Conservation (phyloP, 495 filamentous ascomycete genomes). For the Hypomontagnella monticulosa region DNA sequence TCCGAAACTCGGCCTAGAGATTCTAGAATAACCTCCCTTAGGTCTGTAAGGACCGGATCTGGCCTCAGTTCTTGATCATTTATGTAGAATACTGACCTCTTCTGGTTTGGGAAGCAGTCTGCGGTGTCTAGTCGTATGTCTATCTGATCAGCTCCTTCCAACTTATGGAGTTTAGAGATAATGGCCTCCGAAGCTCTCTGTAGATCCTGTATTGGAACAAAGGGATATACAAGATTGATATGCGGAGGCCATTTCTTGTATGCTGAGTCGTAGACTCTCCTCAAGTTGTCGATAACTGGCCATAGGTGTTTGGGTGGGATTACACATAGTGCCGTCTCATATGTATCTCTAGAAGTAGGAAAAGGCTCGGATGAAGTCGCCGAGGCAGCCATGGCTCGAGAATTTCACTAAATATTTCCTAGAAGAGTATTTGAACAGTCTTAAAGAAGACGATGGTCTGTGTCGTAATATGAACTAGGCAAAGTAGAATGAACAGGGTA, state of each 20-base stretch:
- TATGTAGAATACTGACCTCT: constrained; percentile 54
- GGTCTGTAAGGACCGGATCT: constrained; percentile 5
- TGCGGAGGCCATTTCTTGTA: constrained; percentile 69
- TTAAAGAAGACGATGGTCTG: too few species aligned
- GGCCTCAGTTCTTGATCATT: constrained; percentile 31
- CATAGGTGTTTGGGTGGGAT: constrained; percentile 57
- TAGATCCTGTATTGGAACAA: constrained; percentile 55
- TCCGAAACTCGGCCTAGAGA: constrained; percentile 28
- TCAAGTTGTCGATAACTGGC: constrained; percentile 56
- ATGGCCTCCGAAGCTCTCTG: constrained; percentile 31
- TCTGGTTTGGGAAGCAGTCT: constrained; percentile 54
- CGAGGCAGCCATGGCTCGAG: constrained; percentile 36
- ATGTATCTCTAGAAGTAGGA: constrained; percentile 30
- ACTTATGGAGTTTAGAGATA: constrained; percentile 1
- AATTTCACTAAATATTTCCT: background rate
- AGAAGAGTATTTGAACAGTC: too few species aligned
- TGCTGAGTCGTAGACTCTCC: constrained; percentile 64
- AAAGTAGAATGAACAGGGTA: too few species aligned
- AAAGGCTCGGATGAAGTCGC: background rate
- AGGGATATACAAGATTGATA: constrained; percentile 69
- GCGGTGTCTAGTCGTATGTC: constrained; percentile 45
- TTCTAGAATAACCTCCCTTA: constrained; percentile 36
- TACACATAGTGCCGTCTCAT: constrained; percentile 62
- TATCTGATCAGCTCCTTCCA: constrained; percentile 11
- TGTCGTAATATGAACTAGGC: too few species aligned